Evolutionary conservation across 2,329 filamentous ascomycete species (phyloP).

Genomic region (Trichoderma breve): DNA sequence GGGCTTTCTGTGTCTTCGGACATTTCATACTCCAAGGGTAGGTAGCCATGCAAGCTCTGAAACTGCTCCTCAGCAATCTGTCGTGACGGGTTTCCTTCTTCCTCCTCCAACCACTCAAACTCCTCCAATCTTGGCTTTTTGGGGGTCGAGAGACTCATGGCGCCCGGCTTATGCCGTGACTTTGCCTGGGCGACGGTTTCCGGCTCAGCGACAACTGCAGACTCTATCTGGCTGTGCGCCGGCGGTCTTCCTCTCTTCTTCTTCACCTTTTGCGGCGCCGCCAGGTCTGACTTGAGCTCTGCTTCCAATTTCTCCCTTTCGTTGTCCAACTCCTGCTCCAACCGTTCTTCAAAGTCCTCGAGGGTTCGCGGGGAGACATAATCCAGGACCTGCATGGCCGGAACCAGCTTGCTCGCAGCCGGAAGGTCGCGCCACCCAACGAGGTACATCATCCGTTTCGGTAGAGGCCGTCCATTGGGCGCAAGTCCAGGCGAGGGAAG

Average conservation of each 20-base stretch:
- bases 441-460: constrained; percentile 51
- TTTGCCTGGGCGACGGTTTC: constrained; percentile 27
- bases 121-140: constrained; percentile 33
- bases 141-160: constrained; percentile 39
- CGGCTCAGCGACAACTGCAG: constrained; percentile 31
- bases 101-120: constrained; percentile 33
- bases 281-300: constrained; percentile 21
- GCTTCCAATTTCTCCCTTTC: constrained; percentile 34
- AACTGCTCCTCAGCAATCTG: constrained; percentile 29
- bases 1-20: not conserved
- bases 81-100: constrained; percentile 30
- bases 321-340: constrained; percentile 44
- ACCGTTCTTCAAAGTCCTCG: constrained; percentile 56
- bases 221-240: constrained; percentile 33
- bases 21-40: constrained; percentile 6
- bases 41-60: constrained; percentile 14
- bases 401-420: constrained; percentile 46
- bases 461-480: constrained; percentile 36
- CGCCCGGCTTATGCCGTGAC: constrained; percentile 29
- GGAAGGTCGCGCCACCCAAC: constrained; percentile 55
- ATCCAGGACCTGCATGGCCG: constrained; percentile 49
- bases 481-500: constrained; percentile 38
- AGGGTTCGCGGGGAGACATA: constrained; percentile 57
- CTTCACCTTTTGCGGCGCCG: constrained; percentile 24
- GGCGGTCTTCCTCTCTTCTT: constrained; percentile 33